Conservation (phyloP, 2,329 filamentous ascomycete species). For the Diplodia corticola region DNA sequence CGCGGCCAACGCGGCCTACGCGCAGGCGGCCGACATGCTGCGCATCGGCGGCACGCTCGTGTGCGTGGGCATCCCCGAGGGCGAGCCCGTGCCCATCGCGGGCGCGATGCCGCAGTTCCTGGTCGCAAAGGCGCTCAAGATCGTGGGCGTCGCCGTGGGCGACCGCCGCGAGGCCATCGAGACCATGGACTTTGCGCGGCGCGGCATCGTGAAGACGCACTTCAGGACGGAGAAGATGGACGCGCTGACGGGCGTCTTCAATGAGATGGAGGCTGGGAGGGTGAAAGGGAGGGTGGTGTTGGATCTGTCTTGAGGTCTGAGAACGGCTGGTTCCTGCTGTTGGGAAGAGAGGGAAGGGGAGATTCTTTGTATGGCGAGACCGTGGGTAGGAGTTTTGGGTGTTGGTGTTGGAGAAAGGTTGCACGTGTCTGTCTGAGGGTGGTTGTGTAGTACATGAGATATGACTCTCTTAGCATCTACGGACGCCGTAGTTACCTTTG, state of each 20-base stretch:
- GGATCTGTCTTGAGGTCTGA: slow-evolving; percentile 37
- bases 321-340: not conserved
- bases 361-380: not conserved
- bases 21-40: slow-evolving; percentile 41
- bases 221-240: slow-evolving; percentile 50
- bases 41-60: slow-evolving; percentile 49
- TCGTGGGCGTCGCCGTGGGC: slow-evolving; percentile 51
- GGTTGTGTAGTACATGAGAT: not conserved
- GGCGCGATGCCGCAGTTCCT: slow-evolving; percentile 44
- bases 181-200: slow-evolving; percentile 47
- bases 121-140: slow-evolving; percentile 44
- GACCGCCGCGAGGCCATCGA: slow-evolving; percentile 51
- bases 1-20: slow-evolving; percentile 51
- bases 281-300: slow-evolving; percentile 51
- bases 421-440: not conserved
- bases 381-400: not conserved
- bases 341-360: not conserved
- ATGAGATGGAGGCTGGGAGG: slow-evolving; percentile 49
- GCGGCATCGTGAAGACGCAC: slow-evolving; percentile 51
- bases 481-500: not conserved
- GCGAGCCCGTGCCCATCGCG: slow-evolving; percentile 47
- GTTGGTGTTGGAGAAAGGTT: not conserved
- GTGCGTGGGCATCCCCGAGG: slow-evolving; percentile 51
- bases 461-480: not conserved
- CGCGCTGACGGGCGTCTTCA: slow-evolving; percentile 47